Percentiles rank a stretch among this genome's conserved stretches.
Evolutionary conservation across 345 rosid species (phyloP).

Genomic region (Brassica carinata): DNA sequence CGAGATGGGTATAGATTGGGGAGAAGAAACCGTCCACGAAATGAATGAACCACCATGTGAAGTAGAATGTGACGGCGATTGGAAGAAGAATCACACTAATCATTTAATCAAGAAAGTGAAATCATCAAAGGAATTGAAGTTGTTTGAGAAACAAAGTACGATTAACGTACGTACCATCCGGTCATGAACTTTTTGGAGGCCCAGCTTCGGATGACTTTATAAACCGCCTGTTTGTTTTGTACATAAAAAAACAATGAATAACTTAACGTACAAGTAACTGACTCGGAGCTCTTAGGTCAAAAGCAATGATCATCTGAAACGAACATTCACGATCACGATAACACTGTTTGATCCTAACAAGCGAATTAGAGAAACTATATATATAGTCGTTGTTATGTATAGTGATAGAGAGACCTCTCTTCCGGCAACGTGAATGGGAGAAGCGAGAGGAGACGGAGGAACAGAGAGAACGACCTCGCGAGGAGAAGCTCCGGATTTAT

Average conservation of each 20-base stretch:
- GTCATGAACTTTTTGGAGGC: constrained; percentile 56
- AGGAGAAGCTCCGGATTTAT: constrained; percentile 22
- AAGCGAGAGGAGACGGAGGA: constrained; percentile 41
- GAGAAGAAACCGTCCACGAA: constrained; percentile 76
- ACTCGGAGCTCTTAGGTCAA: constrained; percentile 17
- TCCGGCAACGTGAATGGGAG: constrained; percentile 54
- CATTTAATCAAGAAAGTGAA: not conserved
- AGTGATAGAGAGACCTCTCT: constrained; percentile 49
- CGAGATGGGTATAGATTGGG: constrained; percentile 69
- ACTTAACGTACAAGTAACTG: constrained; percentile 28
- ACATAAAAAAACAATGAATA: not conserved
- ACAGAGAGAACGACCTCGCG: constrained; percentile 39
- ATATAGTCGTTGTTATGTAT: too few relatives aligned
- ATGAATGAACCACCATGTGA: constrained; percentile 76
- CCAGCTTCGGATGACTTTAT: constrained; percentile 68
- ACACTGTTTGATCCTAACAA: too few relatives aligned
- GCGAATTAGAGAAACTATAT: too few relatives aligned
- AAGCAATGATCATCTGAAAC: not conserved
- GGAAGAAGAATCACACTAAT: constrained; percentile 71
- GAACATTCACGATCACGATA: not conserved
- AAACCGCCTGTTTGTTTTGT: constrained; percentile 48
- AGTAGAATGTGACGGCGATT: constrained; percentile 68
- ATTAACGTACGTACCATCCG: too few relatives aligned
- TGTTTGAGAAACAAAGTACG: too few relatives aligned
- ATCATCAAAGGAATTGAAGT: too few relatives aligned